A percentile compares a stretch with the other conserved stretches of the same genome.
Evolutionary conservation across 306 rosid species (phyloP).

Genomic region (Inga leiocalycina): DNA sequence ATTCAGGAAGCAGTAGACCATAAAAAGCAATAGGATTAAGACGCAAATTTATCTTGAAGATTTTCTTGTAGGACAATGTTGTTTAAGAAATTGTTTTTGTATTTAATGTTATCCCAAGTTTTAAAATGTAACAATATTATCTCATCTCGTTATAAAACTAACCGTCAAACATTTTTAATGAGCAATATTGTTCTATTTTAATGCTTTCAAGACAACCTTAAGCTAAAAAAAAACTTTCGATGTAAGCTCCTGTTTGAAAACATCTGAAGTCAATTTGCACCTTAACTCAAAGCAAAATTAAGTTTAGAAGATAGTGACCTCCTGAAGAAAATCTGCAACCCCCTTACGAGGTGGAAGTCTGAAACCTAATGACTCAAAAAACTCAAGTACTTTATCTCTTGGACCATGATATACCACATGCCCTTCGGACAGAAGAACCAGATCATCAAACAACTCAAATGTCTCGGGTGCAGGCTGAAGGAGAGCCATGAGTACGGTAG

Average conservation of each 20-base stretch:
- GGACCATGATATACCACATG: slow-evolving; percentile 83
- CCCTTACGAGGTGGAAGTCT: slow-evolving; percentile 79
- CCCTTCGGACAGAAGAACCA: slow-evolving; percentile 75
- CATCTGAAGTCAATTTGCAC: too few relatives aligned
- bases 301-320: slow-evolving; percentile 51
- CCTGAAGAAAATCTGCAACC: slow-evolving; percentile 91
- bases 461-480: slow-evolving; percentile 98
- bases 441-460: slow-evolving; percentile 86
- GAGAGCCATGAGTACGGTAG: slow-evolving; percentile 78
- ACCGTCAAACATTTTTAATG: too few relatives aligned
- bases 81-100: too few relatives aligned
- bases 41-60: too few relatives aligned
- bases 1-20: slow-evolving; percentile 2
- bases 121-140: too few relatives aligned
- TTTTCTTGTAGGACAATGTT: too few relatives aligned
- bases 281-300: background rate
- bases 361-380: slow-evolving; percentile 81
- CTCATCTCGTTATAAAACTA: too few relatives aligned
- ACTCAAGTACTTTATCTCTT: slow-evolving; percentile 61
- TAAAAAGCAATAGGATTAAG: background rate
- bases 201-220: too few relatives aligned
- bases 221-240: too few relatives aligned
- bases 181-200: too few relatives aligned
- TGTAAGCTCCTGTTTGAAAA: too few relatives aligned
- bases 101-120: too few relatives aligned